These are phyloP conservation scores for Globisporangium viniferum DNA, from an alignment of 352 stramenopile species.

Conservation along the genomic window DNA sequence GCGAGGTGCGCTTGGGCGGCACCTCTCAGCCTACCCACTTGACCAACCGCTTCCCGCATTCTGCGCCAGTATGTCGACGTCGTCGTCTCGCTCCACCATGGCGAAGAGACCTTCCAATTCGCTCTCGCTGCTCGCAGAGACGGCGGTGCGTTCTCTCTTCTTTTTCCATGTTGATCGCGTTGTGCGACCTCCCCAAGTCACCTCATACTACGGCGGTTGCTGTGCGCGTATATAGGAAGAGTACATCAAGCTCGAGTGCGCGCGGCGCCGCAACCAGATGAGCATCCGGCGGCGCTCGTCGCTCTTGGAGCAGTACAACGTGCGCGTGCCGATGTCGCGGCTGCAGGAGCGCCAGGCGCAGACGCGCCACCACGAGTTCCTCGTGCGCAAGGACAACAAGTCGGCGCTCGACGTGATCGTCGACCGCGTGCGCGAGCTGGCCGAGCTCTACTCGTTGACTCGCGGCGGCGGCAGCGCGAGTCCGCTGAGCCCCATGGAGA, in stretches of 20 bases:
- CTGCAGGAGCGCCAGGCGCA: conserved; percentile 49
- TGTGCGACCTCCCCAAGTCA: not conserved
- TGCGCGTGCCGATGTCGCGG: conserved; percentile 31
- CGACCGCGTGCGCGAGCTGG: conserved; percentile 38
- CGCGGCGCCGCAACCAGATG: conserved; percentile 43
- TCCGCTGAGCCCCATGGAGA: conserved; percentile 48
- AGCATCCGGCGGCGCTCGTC: conserved; percentile 38
- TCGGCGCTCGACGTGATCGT: conserved; percentile 37
- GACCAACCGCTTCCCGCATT: not conserved
- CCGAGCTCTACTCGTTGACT: conserved; percentile 16
- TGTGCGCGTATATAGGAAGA: conserved; percentile 31
- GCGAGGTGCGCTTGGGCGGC: not conserved
- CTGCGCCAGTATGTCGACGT: not conserved
- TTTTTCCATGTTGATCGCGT: not conserved
- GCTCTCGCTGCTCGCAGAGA: conserved; percentile 42
- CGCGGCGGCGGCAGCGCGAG: not conserved
- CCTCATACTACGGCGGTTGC: not conserved
- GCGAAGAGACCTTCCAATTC: conserved; percentile 12
- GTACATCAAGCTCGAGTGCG: conserved; percentile 55
- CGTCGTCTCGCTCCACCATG: not conserved
- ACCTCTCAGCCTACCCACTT: not conserved
- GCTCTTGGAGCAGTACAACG: conserved; percentile 44
- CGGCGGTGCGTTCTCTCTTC: conserved; percentile 17
- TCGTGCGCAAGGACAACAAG: conserved; percentile 51
- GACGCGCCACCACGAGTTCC: conserved; percentile 43